Percentiles rank a stretch among this genome's conserved stretches.
Conservation (phyloP, 371 early-diverging fungal genomes). For the Thermomucor indicae-seudaticae region DNA sequence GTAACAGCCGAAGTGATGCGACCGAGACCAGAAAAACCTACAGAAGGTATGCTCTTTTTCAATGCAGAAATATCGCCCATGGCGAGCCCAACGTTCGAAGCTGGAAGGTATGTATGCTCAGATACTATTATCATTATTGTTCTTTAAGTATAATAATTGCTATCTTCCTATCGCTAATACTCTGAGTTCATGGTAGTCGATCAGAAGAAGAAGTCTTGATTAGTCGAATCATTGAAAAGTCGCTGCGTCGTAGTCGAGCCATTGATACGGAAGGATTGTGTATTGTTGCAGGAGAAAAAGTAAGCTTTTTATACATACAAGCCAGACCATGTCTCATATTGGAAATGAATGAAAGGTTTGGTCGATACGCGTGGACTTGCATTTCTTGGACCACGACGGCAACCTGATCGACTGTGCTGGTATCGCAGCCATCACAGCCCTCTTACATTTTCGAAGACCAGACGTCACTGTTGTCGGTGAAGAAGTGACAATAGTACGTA, state of each 20-base stretch:
- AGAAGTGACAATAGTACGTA: conserved; percentile 82
- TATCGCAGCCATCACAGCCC: conserved; percentile 86
- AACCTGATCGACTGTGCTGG: conserved; percentile 90
- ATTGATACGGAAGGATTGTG: conserved; percentile 96
- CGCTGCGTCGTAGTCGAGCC: conserved; percentile 78
- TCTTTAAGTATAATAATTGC: not conserved
- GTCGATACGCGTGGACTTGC: conserved; percentile 86
- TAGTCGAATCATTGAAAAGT: conserved; percentile 83
- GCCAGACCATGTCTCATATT: not conserved
- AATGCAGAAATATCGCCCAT: conserved; percentile 85
- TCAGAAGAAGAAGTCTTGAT: conserved; percentile 82
- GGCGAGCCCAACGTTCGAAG: conserved; percentile 75
- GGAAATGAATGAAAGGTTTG: conserved; percentile 65
- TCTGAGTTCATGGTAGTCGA: conserved; percentile 34
- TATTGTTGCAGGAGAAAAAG: conserved; percentile 93
- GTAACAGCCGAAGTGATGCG: conserved; percentile 87
- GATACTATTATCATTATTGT: too few relatives aligned
- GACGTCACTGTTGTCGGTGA: conserved; percentile 91
- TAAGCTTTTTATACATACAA: conserved; percentile 10
- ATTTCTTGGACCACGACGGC: conserved; percentile 91
- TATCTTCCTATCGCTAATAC: not conserved
- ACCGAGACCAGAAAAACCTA: conserved; percentile 73
- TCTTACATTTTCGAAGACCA: conserved; percentile 88
- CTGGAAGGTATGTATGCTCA: conserved; percentile 50
- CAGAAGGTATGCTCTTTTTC: conserved; percentile 82